These are phyloP conservation scores for Microcos paniculata DNA, from an alignment of 345 rosid species.

Conservation along the genomic window DNA sequence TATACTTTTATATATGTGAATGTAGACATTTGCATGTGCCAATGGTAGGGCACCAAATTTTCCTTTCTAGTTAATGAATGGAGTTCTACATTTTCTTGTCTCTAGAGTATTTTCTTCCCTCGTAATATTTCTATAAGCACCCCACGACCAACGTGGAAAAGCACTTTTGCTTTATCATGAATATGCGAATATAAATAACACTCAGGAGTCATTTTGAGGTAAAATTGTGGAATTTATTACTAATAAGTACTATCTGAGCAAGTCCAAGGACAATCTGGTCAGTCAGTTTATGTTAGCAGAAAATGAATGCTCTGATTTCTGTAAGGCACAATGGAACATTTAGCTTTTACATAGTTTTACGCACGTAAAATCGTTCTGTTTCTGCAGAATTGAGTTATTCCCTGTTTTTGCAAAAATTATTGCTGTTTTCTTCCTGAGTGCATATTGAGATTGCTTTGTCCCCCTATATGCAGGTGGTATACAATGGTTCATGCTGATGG, in stretches of 20 bases:
- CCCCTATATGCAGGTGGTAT: constrained; percentile 73
- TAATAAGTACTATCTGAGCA: not conserved
- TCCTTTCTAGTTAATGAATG: not conserved
- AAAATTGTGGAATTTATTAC: not conserved
- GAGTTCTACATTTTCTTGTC: not conserved
- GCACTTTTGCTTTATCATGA: not conserved
- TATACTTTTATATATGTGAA: not conserved
- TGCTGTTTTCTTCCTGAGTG: not conserved
- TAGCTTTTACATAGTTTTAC: not conserved
- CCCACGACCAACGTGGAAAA: not conserved
- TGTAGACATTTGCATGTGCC: constrained; percentile 9
- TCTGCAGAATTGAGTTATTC: not conserved
- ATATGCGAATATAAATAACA: not conserved
- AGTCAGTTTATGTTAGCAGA: not conserved
- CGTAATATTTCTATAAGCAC: not conserved
- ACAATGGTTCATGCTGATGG: constrained; percentile 96
- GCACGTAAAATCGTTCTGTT: not conserved
- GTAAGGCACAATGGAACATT: constrained; percentile 3
- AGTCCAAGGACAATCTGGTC: not conserved
- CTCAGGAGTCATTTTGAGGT: not conserved
- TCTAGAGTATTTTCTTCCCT: not conserved
- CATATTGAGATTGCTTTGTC: not conserved
- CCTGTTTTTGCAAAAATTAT: too few relatives aligned
- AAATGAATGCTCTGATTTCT: constrained; percentile 3
- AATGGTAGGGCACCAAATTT: not conserved